Base-by-base conservation (phyloP, 2,329 filamentous ascomycete species). In the Cryphonectria naterciae region DNA sequence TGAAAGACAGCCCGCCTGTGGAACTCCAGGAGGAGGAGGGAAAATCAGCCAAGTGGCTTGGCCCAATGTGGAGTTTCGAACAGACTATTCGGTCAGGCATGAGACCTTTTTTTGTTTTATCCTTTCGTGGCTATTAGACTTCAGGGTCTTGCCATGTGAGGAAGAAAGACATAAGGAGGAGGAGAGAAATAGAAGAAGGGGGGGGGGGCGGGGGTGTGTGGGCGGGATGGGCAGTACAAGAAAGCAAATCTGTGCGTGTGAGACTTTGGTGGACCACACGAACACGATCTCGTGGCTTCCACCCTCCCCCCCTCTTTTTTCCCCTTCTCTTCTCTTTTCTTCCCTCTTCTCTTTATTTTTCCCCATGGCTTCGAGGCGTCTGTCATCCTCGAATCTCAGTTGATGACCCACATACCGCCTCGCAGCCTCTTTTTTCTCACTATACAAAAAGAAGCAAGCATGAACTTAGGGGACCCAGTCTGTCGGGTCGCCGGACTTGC, bases 51-150 rank as follows among this genome's bases (percentile, higher is more conserved):
- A 68, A 71, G 71, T 72, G 71, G 71, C 71, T 72, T 72, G 66
- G 66, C 43, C 28, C 35, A 46, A 63, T 56, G 71, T 60, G 65
- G 71, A 66, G 68, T 39, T 54, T 52, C 66, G 32, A 65, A 68
- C 56, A 56, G 39, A 72, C 71, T 71, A 72, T 72, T 68, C 71
- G 58, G 63, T 68, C 68, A 72, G 68, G 71, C 71, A 71, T 60
- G 49, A 68, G 66, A 70, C 46, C 46, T 49, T 10, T 49, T 49
- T 2, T 49, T 8, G 7, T 6, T 49, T n/a, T n/a, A n/a, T 46
- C 15, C 4, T 49, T 22, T 22, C 43, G 22, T 49, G 43, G 65
- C 54, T 64, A 67, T 67, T 63, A 63, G 58, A 37, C 61, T 35
- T 64, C 49, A 49, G 19, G 46, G 46, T 49, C 46, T 11, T 49